Percentiles rank a stretch among this genome's conserved stretches.
These are phyloP conservation scores for Tolypocladium inflatum DNA, from an alignment of 2,329 filamentous ascomycete species.

Conservation along the genomic window DNA sequence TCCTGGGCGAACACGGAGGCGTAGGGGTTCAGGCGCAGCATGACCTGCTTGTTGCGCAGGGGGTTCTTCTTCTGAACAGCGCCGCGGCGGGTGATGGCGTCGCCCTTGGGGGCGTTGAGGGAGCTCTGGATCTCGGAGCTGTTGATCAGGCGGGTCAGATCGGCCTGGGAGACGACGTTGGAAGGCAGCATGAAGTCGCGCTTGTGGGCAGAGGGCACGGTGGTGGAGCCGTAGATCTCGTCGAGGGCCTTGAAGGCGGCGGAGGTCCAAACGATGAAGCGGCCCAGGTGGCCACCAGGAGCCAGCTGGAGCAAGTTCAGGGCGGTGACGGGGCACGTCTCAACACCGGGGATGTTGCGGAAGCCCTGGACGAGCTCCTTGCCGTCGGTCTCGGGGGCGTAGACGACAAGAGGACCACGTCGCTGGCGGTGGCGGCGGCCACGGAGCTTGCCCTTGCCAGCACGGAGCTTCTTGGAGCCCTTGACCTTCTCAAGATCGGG, in stretches of 20 bases:
- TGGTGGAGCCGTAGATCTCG: slow-evolving; percentile 92
- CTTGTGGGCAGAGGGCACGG: slow-evolving; percentile 83
- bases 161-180: slow-evolving; percentile 87
- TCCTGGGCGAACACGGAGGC: slow-evolving; percentile 79
- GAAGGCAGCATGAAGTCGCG: slow-evolving; percentile 97
- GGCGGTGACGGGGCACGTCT: slow-evolving; percentile 87
- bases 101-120: slow-evolving; percentile 83
- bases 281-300: slow-evolving; percentile 95
- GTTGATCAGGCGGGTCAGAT: slow-evolving; percentile 98
- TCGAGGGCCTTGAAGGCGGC: slow-evolving; percentile 94
- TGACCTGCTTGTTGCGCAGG: slow-evolving; percentile 95
- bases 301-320: slow-evolving; percentile 99
- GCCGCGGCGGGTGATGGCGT: slow-evolving; percentile 79
- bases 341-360: slow-evolving; percentile 98
- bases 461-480: slow-evolving; percentile 91
- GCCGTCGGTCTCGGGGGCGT: slow-evolving; percentile 91
- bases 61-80: slow-evolving; percentile 99
- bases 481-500: slow-evolving; percentile 92
- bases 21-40: slow-evolving; percentile 98
- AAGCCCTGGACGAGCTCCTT: slow-evolving; percentile 89
- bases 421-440: slow-evolving; percentile 95
- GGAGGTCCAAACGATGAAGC: slow-evolving; percentile 99
- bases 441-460: slow-evolving; percentile 98
- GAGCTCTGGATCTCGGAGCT: slow-evolving; percentile 96
- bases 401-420: slow-evolving; percentile 95